Evolutionary conservation across 306 rosid species (phyloP).

Genomic region (Quercus gilva): DNA sequence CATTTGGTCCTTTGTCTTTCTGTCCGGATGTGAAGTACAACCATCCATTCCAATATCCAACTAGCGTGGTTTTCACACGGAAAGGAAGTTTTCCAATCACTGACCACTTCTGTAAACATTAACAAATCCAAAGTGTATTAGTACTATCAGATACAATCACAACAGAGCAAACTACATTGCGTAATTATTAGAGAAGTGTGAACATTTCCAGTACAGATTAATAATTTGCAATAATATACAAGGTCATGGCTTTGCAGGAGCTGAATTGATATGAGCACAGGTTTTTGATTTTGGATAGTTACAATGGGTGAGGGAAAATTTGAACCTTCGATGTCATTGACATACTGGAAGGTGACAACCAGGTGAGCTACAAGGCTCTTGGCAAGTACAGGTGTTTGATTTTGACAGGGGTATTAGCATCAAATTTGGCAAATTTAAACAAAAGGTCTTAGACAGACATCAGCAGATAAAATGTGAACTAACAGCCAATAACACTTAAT

Average conservation of each 20-base stretch:
- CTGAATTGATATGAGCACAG: not conserved
- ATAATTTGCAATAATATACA: not conserved
- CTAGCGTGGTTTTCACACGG: conserved; percentile 86
- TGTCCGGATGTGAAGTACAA: conserved; percentile 93
- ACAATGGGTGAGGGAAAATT: too few species aligned
- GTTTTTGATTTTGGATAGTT: not conserved
- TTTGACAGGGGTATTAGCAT: not conserved
- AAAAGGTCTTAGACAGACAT: not conserved
- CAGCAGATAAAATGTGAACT: not conserved
- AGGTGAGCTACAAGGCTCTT: too few species aligned
- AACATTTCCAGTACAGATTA: not conserved
- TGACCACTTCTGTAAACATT: conserved; percentile 74
- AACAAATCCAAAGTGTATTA: not conserved
- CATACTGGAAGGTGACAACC: too few species aligned
- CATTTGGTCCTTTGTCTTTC: conserved; percentile 77
- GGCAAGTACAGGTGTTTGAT: not conserved
- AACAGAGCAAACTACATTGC: not conserved
- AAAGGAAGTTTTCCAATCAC: conserved; percentile 82
- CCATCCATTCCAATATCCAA: conserved; percentile 89
- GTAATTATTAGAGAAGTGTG: too few species aligned
- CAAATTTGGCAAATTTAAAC: not conserved
- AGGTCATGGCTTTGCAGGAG: not conserved
- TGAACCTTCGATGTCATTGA: too few species aligned
- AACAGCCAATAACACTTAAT: not conserved
- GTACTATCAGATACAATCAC: conserved; percentile 8